Evolutionary conservation across 371 early-diverging fungal species (phyloP), one percentile per base, ranked within the genome.

Genomic region (Apophysomyces sp.): DNA sequence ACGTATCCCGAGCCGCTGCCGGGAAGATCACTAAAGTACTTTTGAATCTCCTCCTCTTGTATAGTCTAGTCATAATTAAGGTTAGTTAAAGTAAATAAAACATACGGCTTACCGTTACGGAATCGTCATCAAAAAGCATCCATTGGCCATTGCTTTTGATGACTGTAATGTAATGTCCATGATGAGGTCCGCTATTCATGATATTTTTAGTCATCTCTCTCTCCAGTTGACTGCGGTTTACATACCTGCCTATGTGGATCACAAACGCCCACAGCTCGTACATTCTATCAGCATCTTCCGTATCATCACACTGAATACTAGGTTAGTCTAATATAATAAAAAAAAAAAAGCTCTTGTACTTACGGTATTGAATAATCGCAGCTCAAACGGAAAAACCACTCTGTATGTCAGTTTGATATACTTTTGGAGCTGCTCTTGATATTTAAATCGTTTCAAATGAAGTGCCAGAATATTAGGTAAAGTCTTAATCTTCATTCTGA

Each of bases 361-460:
- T 73, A 93, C 93, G 5, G 96, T 95, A 72, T 97, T 95, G 63
- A 96, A 97, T 54, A 98, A 77, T 40, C 96, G 85, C 58, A 98
- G 82, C 72, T 95, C 95, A 62, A 93, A 81, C 1, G 98, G 97
- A 64, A 97, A 98, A 12, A 92, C 90, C 13, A 98, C 97, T 34
- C 97, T 85, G 71, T 96, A 94, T n/a, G 92, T 88, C 27, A 98
- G 84, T 75, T 98, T 98, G 66, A 92, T 89, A 63, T 95, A 92
- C 59, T 92, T 84, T 56, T 93, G 92, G 60, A 94, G 76, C 32
- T 89, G 86, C 66, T 98, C 96, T 72, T 95, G 94, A 73, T 93
- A 97, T 72, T 98, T 98, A 79, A 98, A 98, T 27, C 98, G 86
- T 71, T 98, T 98, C 32, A 98, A 77, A 66, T 98, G 98, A 32